Conservation (phyloP, 352 stramenopile genomes). For the Globisporangium ultimum region DNA sequence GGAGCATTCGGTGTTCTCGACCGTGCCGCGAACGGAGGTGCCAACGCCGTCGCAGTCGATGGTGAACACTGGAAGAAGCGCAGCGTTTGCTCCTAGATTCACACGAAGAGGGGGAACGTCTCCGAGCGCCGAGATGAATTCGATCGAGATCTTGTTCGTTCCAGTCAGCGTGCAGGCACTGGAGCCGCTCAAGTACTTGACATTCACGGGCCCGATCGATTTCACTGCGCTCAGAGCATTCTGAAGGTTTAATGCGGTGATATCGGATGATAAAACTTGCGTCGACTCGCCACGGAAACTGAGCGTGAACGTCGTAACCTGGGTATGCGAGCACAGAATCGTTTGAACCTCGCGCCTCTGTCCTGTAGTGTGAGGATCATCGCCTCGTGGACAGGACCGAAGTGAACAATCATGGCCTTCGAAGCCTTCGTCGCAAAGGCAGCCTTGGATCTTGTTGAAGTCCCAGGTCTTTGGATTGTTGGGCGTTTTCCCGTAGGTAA, state of each 20-base stretch:
- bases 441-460: constrained; percentile 86
- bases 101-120: constrained; percentile 51
- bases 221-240: constrained; percentile 34
- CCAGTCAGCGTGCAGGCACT: constrained; percentile 45
- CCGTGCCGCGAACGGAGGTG: constrained; percentile 50
- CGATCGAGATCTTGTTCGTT: constrained; percentile 57
- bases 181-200: constrained; percentile 49
- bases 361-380: constrained; percentile 61
- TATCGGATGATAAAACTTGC: constrained; percentile 34
- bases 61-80: constrained; percentile 40
- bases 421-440: constrained; percentile 83
- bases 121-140: constrained; percentile 53
- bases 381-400: constrained; percentile 56
- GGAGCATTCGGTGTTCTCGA: constrained; percentile 69
- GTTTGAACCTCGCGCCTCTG: constrained; percentile 66
- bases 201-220: constrained; percentile 34
- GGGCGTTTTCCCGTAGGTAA: constrained; percentile 64
- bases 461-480: constrained; percentile 83
- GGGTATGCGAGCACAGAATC: constrained; percentile 42
- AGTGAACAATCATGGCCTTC: constrained; percentile 79
- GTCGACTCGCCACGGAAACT: constrained; percentile 52
- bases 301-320: constrained; percentile 50
- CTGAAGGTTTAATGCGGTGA: constrained; percentile 30
- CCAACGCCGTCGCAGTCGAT: constrained; percentile 55
- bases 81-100: constrained; percentile 20